phyloP scores from a whole-genome alignment of 2,329 filamentous ascomycete genomes.

The Parafenestella ontariensis region DNA sequence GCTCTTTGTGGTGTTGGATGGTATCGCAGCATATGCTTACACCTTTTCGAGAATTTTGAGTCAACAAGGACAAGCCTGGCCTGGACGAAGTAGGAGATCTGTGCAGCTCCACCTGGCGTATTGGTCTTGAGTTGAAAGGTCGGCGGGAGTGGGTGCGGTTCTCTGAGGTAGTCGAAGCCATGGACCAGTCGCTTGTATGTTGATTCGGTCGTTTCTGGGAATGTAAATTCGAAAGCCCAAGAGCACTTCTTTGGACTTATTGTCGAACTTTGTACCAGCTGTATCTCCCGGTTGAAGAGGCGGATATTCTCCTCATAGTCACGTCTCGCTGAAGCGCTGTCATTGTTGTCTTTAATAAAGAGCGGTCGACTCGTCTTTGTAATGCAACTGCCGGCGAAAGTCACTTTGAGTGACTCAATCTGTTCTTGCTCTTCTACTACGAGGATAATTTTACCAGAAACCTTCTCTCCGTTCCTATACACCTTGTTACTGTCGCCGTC shows the following conservation, averaged over 20 bases:
- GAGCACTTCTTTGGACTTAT: slow-evolving; percentile 37
- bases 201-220: slow-evolving; percentile 40
- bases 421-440: slow-evolving; percentile 35
- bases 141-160: slow-evolving; percentile 44
- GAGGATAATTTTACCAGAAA: slow-evolving; percentile 43
- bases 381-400: slow-evolving; percentile 41
- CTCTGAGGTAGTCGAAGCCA: slow-evolving; percentile 37
- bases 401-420: slow-evolving; percentile 36
- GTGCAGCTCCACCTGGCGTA: slow-evolving; percentile 34
- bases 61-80: slow-evolving; percentile 29
- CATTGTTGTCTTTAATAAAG: slow-evolving; percentile 23
- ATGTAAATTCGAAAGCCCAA: slow-evolving; percentile 46
- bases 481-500: slow-evolving; percentile 39
- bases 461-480: slow-evolving; percentile 42
- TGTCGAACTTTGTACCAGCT: slow-evolving; percentile 23
- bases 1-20: slow-evolving; percentile 26
- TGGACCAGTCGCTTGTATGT: slow-evolving; percentile 35
- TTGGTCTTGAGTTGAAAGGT: slow-evolving; percentile 39
- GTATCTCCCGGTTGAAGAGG: slow-evolving; percentile 40
- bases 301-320: slow-evolving; percentile 38
- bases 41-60: slow-evolving; percentile 20
- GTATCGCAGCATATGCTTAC: slow-evolving; percentile 35
- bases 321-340: slow-evolving; percentile 21
- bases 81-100: slow-evolving; percentile 41
- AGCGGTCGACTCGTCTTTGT: slow-evolving; percentile 42